These are phyloP conservation scores for Melanopsichium pennsylvanicum DNA, from an alignment of 1,284 basidiomycete genomes.

Conservation along the genomic window DNA sequence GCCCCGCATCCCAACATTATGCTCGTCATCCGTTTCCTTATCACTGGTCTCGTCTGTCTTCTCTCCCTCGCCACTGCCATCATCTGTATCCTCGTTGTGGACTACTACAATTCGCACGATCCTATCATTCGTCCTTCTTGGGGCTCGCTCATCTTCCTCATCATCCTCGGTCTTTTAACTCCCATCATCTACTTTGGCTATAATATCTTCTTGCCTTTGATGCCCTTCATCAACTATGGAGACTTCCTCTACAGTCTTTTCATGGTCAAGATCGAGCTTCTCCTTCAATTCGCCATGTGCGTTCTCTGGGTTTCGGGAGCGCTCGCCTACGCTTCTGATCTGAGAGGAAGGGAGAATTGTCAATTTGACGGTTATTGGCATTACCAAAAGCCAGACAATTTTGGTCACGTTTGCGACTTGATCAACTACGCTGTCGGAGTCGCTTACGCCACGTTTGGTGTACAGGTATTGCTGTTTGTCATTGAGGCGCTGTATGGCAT, in stretches of 20 bases:
- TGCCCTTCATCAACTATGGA: conserved; percentile 63
- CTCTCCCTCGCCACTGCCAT: conserved; percentile 59
- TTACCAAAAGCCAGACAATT: conserved; percentile 65
- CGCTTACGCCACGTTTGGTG: conserved; percentile 66
- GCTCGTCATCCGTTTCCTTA: conserved; percentile 57
- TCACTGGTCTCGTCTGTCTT: conserved; percentile 59
- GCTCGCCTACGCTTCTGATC: conserved; percentile 64
- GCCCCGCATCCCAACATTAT: conserved; percentile 60
- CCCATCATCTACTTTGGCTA: conserved; percentile 66
- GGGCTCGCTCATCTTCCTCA: conserved; percentile 66
- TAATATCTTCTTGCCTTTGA: conserved; percentile 64
- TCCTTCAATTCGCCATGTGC: conserved; percentile 63
- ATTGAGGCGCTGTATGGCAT: conserved; percentile 53
- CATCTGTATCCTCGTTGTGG: conserved; percentile 59
- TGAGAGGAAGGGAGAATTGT: conserved; percentile 66
- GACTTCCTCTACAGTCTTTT: conserved; percentile 62
- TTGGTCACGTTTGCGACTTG: conserved; percentile 64
- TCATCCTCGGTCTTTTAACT: conserved; percentile 65
- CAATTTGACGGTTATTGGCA: conserved; percentile 66
- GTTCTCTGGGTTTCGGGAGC: conserved; percentile 66
- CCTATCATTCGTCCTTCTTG: conserved; percentile 66
- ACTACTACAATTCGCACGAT: conserved; percentile 65
- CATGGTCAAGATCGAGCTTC: conserved; percentile 64
- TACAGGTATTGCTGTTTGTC: conserved; percentile 59
- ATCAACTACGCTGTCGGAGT: conserved; percentile 65